Evolutionary conservation across 805 yeast species (phyloP).

Genomic region (Ascoidea asiatica): DNA sequence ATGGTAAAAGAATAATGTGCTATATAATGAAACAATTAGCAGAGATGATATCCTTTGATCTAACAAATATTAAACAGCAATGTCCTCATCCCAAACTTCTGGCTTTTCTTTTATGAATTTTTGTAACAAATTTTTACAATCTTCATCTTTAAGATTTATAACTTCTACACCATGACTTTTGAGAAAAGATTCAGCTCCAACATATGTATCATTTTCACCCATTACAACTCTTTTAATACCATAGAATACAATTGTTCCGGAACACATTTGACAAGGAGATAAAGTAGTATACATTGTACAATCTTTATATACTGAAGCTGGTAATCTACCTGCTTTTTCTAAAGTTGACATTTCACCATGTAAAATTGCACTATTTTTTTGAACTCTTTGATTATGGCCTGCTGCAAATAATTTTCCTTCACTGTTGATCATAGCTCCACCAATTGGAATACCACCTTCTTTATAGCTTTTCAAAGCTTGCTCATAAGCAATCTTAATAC

Average conservation of each 20-base stretch:
- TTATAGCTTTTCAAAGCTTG: slow-evolving; percentile 58
- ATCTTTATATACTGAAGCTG: slow-evolving; percentile 63
- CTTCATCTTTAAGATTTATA: slow-evolving; percentile 41
- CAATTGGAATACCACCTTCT: slow-evolving; percentile 91
- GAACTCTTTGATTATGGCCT: slow-evolving; percentile 87
- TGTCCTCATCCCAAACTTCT: slow-evolving; percentile 72
- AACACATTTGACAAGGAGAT: slow-evolving; percentile 92
- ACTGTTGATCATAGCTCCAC: slow-evolving; percentile 58
- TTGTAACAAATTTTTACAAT: slow-evolving; percentile 61
- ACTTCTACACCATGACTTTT: slow-evolving; percentile 56
- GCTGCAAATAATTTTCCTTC: slow-evolving; percentile 75
- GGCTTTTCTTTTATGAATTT: slow-evolving; percentile 69
- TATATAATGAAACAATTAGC: too few relatives aligned
- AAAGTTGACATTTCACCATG: slow-evolving; percentile 90
- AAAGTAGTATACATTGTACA: slow-evolving; percentile 88
- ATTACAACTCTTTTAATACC: slow-evolving; percentile 78
- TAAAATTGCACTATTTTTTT: slow-evolving; percentile 67
- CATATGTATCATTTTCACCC: slow-evolving; percentile 77
- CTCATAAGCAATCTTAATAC: slow-evolving; percentile 57
- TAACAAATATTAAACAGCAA: slow-evolving; percentile 50
- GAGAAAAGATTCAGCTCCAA: slow-evolving; percentile 75
- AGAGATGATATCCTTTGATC: too few relatives aligned
- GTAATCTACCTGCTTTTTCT: slow-evolving; percentile 83
- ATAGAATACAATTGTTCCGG: slow-evolving; percentile 84
- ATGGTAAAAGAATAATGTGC: too few relatives aligned